Base-by-base conservation (phyloP, 306 rosid species). In the Casuarina equisetifolia region DNA sequence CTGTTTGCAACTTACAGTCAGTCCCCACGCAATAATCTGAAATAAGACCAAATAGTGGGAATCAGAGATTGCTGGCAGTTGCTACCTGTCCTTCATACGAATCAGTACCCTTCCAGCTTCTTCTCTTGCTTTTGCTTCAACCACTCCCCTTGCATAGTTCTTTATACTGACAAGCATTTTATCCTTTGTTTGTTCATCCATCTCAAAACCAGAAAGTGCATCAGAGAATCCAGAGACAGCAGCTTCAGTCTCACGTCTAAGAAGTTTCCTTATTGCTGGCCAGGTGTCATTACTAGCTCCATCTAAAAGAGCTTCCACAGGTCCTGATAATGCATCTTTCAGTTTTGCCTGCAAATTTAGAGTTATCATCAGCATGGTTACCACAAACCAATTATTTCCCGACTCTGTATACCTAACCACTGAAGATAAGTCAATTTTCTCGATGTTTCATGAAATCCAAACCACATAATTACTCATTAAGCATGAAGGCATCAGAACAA, bases 1-100 rank as follows among this genome's bases (percentile, higher is more conserved):
- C 99, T 96, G 92, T 83, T 72, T 44, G 69, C 58, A 84, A 73
- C 83, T 76, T 77, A 68, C 67, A 80, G 55, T 82, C 73, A 86
- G 80, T 79, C 77, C 50, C 80, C 55, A 69, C 45, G 62, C 19
- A 69, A 64, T 44, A 74, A 38, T 42, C 63, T 48, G 71, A 36
- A 38, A 4, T 25, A 66, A 64, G 54, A 44, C 49, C 61, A 52
- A 53, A 62, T 48, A 71, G 6, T 54, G 69, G 64, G 70, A 57
- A 63, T 63, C 50, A 35, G 72, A 78, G 59, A 80, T 63, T 61
- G 74, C 72, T 74, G 57, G 70, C 70, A 69, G 71, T 84, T 76
- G 80, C 74, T 76, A 92, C 99, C 98, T 88, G 75, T 96, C 99
- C 89, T 96, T 96, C 99, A 96, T 96, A 53, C 88, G 93, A 75